These are phyloP conservation scores for Trichoderma sp. DNA, from an alignment of 2,329 filamentous ascomycete genomes.

Conservation along the genomic window DNA sequence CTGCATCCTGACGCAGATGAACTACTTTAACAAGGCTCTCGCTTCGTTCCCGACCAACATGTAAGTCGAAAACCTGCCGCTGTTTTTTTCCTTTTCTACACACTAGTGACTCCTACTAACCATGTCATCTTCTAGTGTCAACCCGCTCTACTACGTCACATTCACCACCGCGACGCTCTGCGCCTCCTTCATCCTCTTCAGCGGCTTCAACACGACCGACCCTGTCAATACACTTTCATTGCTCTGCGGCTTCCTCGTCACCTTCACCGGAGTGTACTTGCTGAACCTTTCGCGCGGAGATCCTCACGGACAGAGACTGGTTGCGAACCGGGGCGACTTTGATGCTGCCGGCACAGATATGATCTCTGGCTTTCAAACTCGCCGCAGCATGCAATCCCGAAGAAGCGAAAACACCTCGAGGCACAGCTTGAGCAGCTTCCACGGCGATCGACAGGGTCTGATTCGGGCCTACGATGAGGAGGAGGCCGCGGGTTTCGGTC, in stretches of 20 bases:
- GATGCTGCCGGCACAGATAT: conserved; percentile 90
- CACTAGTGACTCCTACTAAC: conserved; percentile 23
- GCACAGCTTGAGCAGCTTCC: conserved; percentile 66
- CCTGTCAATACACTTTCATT: conserved; percentile 90
- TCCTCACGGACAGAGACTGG: conserved; percentile 73
- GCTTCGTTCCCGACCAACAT: conserved; percentile 97
- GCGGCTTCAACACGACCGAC: conserved; percentile 93
- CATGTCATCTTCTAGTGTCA: conserved; percentile 67
- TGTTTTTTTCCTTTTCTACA: neutral
- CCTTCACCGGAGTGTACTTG: conserved; percentile 93
- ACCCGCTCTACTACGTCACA: conserved; percentile 95
- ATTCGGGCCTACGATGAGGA: conserved; percentile 92
- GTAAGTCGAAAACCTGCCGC: conserved; percentile 56
- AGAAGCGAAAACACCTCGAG: conserved; percentile 70
- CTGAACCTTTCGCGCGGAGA: conserved; percentile 94
- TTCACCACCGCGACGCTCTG: conserved; percentile 94
- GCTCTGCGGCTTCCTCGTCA: conserved; percentile 89
- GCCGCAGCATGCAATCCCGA: conserved; percentile 89
- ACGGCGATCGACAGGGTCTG: conserved; percentile 76
- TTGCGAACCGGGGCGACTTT: conserved; percentile 63
- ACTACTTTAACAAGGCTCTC: conserved; percentile 98
- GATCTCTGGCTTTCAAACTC: conserved; percentile 84
- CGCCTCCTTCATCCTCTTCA: conserved; percentile 94
- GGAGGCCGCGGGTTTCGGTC: conserved; percentile 70
- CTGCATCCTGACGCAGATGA: conserved; percentile 99